Evolutionary conservation across 805 yeast genomes (phyloP).

Genomic region (Yarrowia keelungensis): DNA sequence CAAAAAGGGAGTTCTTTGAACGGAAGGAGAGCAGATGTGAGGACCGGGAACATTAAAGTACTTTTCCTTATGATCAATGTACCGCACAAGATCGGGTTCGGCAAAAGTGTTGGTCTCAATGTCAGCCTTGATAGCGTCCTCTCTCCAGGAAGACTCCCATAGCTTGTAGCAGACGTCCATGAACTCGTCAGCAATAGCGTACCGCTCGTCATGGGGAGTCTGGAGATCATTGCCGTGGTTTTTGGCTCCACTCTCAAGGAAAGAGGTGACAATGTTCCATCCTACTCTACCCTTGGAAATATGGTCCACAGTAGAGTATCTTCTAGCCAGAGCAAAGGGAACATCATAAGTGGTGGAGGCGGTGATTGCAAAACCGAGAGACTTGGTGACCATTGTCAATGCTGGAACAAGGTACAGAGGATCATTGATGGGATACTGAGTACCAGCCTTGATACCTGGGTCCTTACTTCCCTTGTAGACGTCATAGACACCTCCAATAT

Average conservation of each 20-base stretch:
- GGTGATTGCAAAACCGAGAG: constrained; percentile 55
- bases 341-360: constrained; percentile 55
- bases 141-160: constrained; percentile 56
- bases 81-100: constrained; percentile 53
- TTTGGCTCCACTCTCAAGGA: constrained; percentile 55
- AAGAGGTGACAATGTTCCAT: constrained; percentile 58
- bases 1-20: constrained; percentile 56
- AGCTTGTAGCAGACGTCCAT: constrained; percentile 54
- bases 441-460: constrained; percentile 50
- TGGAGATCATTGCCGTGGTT: constrained; percentile 52
- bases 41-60: constrained; percentile 56
- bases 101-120: constrained; percentile 43
- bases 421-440: constrained; percentile 53
- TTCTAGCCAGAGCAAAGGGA: constrained; percentile 55
- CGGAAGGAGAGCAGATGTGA: constrained; percentile 54
- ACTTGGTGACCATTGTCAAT: constrained; percentile 55
- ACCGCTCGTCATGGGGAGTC: constrained; percentile 55
- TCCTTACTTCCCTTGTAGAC: constrained; percentile 54
- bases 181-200: constrained; percentile 54
- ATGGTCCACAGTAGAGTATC: constrained; percentile 57
- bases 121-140: constrained; percentile 52
- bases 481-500: constrained; percentile 53
- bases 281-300: constrained; percentile 56
- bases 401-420: constrained; percentile 53
- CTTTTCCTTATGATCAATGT: constrained; percentile 54